These are phyloP conservation scores for Ophiostoma fasciatum DNA, from an alignment of 2,329 filamentous ascomycete species.

Conservation along the genomic window DNA sequence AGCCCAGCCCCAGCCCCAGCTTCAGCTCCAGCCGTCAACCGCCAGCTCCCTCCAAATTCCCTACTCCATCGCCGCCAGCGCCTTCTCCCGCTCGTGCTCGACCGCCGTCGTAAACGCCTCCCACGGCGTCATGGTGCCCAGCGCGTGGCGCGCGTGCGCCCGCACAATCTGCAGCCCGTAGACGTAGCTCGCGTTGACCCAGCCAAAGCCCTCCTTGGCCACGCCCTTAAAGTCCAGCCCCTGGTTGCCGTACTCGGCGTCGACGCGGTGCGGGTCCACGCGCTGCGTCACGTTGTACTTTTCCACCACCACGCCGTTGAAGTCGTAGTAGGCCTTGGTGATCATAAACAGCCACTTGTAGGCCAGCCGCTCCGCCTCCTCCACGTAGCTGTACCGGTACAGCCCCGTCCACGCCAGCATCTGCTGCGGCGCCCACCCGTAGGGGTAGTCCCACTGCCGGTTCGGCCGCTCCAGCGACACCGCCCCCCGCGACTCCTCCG, in stretches of 20 bases:
- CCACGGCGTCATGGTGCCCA: slow-evolving; percentile 78
- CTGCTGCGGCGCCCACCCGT: slow-evolving; percentile 97
- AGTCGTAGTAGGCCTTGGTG: slow-evolving; percentile 95
- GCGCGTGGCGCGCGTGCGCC: slow-evolving; percentile 74
- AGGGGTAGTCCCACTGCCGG: slow-evolving; percentile 96
- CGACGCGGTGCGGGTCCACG: slow-evolving; percentile 82
- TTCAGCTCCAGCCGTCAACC: too few species aligned
- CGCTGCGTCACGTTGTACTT: slow-evolving; percentile 94
- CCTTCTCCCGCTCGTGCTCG: slow-evolving; percentile 37
- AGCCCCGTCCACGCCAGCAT: slow-evolving; percentile 95
- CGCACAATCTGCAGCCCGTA: slow-evolving; percentile 82
- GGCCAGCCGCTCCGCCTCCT: slow-evolving; percentile 75
- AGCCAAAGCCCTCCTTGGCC: slow-evolving; percentile 91
- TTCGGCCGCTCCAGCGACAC: slow-evolving; percentile 75
- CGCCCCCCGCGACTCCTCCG: slow-evolving; percentile 70
- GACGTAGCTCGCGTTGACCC: slow-evolving; percentile 97
- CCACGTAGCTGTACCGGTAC: slow-evolving; percentile 78
- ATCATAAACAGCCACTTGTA: slow-evolving; percentile 99
- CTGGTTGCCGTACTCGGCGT: slow-evolving; percentile 96
- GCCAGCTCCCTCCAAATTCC: too few species aligned
- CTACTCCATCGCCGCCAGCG: slow-evolving; percentile 29
- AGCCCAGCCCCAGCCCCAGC: too few species aligned
- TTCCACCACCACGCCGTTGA: slow-evolving; percentile 94
- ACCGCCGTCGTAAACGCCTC: slow-evolving; percentile 64
- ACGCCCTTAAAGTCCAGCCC: slow-evolving; percentile 91